Evolutionary conservation across 768 basidiomycete genomes (phyloP), one percentile per base, ranked within the genome.

Genomic region (Suillus sp.): DNA sequence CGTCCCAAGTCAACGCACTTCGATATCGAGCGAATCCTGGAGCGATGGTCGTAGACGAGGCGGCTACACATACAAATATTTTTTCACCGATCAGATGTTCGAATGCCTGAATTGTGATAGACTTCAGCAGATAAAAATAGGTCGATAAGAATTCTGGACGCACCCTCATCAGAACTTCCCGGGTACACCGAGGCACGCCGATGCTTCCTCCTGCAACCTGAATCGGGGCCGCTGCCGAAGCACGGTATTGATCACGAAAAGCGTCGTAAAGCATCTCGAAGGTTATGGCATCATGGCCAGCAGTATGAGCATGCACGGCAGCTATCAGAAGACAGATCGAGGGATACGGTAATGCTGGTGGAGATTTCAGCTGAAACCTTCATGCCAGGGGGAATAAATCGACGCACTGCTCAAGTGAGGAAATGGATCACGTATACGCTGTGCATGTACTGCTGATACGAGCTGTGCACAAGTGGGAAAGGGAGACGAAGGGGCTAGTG

Each of bases 231-330:
- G 88, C 84, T 11, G 82, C 80, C 7, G 91, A 90, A 25, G 86
- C 81, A 25, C 89, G 86, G 22, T 91, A 83, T 75, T 92, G 90
- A 65, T 88, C 84, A 25, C 86, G 85, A 72, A 95, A 95, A 37
- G 82, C 80, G 59, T 93, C 91, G 65, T 90, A 83, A 9, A 96
- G 83, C 88, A 96, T 94, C 69, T 96, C 93, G 71, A 99, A 96
- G 35, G 92, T 98, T 75, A 97, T 88, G 16, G 78, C 78, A 22
- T 90, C 81, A 64, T 95, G 89, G 0, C 95, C 95, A 7, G 86
- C 85, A 11, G 87, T 88, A 30, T 86, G 78, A 4, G 87, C 81
- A 70, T 97, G 96, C 69, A 88, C 83, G 16, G 87, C 83, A n/a
- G 95, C 91, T 64, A 99, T 89, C 48, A 97, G 83, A 35, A 96